These are phyloP conservation scores for Monilinia fructigena DNA, from an alignment of 2,329 filamentous ascomycete genomes.

Conservation along the genomic window DNA sequence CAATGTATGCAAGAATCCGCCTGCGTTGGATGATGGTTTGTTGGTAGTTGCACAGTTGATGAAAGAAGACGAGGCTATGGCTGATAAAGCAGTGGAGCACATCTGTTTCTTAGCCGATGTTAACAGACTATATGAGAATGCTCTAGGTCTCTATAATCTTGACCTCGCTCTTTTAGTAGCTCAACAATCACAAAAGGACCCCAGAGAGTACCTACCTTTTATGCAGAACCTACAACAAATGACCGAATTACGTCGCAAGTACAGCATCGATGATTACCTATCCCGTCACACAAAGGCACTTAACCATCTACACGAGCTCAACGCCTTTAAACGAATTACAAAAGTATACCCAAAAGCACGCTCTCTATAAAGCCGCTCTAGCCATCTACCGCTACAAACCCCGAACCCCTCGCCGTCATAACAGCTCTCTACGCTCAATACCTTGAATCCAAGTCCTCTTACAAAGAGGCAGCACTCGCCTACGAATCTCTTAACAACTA, in stretches of 20 bases:
- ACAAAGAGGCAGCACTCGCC: slow-evolving; percentile 83
- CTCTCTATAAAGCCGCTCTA: slow-evolving; percentile 75
- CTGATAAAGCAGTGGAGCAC: slow-evolving; percentile 88
- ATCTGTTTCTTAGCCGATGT: slow-evolving; percentile 97
- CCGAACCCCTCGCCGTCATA: slow-evolving; percentile 61
- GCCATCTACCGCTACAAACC: slow-evolving; percentile 82
- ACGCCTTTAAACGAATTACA: slow-evolving; percentile 75
- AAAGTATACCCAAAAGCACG: slow-evolving; percentile 74
- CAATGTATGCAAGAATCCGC: slow-evolving; percentile 88
- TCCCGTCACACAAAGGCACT: slow-evolving; percentile 75
- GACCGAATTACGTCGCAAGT: slow-evolving; percentile 67
- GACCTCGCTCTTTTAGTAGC: slow-evolving; percentile 87
- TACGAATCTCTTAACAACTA: slow-evolving; percentile 84
- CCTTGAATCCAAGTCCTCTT: slow-evolving; percentile 71
- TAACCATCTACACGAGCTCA: slow-evolving; percentile 68
- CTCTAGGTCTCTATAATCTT: slow-evolving; percentile 86
- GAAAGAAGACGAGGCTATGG: slow-evolving; percentile 64
- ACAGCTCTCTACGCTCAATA: slow-evolving; percentile 77
- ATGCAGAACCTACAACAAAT: slow-evolving; percentile 82
- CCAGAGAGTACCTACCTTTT: slow-evolving; percentile 92
- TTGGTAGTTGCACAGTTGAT: slow-evolving; percentile 73
- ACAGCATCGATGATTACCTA: slow-evolving; percentile 87
- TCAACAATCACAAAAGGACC: slow-evolving; percentile 94
- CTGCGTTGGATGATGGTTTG: slow-evolving; percentile 84
- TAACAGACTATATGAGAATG: slow-evolving; percentile 85